Evolutionary conservation across 2,329 filamentous ascomycete species (phyloP), one percentile per base, ranked within the genome.

Genomic region (Pseudocercospora cruenta): DNA sequence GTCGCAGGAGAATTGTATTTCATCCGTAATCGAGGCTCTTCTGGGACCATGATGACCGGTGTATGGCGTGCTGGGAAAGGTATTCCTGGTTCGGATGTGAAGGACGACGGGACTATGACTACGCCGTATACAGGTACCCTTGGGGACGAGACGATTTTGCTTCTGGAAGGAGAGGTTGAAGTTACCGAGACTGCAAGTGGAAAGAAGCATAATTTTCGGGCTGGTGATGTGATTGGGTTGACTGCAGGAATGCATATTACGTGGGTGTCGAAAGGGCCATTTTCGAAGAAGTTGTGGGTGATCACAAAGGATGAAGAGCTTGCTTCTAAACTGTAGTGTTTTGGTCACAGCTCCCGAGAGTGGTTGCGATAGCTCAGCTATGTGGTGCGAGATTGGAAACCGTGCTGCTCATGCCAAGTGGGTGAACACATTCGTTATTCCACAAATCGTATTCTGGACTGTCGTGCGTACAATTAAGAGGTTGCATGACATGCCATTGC

Each of bases 201-300:
- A 24, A 63, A 63, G 39, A 63, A 57, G 31, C 60, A 63, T 47
- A 16, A 63, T n/a, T 57, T 63, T 49, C 31, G 36, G 4, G 60
- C 49, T 21, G 60, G 60, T 39, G 60, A 63, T 45, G 28, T 58
- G 16, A 57, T 63, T 54, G 60, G 60, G 1, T 33, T 63, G 49
- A 63, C 60, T 57, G 57, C 60, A 1, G 60, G 60, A 14, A 55
- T 57, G 49, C 60, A 63, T 16, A 63, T 63, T n/a, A 57, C 49
- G 39, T 57, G 60, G 49, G 49, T 63, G 2, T 63, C 60, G 9
- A 57, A 63, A 3, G 60, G 49, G 1, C 60, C 60, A 2, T 63
- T 63, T 21, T 63, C 43, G 16, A 63, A 63, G 60, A 63, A 63
- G 60, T 12, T 63, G 49, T 63, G 60, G 60, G 19, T 63, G 19